Conservation (phyloP, 441 rosid species). For the Bruguiera hainesii region DNA sequence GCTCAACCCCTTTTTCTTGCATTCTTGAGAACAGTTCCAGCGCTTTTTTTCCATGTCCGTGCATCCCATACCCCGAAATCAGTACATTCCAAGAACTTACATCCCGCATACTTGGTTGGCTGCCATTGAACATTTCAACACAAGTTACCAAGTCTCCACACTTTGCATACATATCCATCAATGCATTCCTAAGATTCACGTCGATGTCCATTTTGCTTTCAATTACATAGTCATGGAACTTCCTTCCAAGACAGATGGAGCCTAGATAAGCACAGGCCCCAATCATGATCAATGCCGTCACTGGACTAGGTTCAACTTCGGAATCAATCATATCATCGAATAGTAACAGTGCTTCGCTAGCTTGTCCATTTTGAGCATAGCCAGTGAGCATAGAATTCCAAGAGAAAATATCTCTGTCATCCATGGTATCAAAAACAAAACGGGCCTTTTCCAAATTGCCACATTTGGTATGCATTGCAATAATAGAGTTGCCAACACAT, state of each 20-base stretch:
- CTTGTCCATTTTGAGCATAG: slow-evolving; percentile 51
- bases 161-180: slow-evolving; percentile 58
- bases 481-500: slow-evolving; percentile 37
- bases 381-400: slow-evolving; percentile 65
- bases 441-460: slow-evolving; percentile 37
- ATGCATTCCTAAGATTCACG: slow-evolving; percentile 38
- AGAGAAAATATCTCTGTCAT: slow-evolving; percentile 40
- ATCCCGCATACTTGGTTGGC: slow-evolving; percentile 29
- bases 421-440: slow-evolving; percentile 42
- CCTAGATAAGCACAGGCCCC: slow-evolving; percentile 50
- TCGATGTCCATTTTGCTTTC: slow-evolving; percentile 31
- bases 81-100: slow-evolving; percentile 48
- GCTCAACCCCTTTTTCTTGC: slow-evolving; percentile 40
- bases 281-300: slow-evolving; percentile 51
- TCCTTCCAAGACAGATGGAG: slow-evolving; percentile 38
- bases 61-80: slow-evolving; percentile 57
- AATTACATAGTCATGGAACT: slow-evolving; percentile 33
- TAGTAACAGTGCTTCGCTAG: slow-evolving; percentile 45
- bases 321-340: slow-evolving; percentile 45
- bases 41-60: slow-evolving; percentile 44
- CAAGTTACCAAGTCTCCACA: slow-evolving; percentile 58
- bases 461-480: slow-evolving; percentile 50
- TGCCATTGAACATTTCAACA: slow-evolving; percentile 32
- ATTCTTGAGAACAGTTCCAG: slow-evolving; percentile 40
- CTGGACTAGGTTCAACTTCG: slow-evolving; percentile 36